Evolutionary conservation across 345 rosid species (phyloP), one percentile per base, ranked within the genome.

Genomic region (Moringa oleifera): DNA sequence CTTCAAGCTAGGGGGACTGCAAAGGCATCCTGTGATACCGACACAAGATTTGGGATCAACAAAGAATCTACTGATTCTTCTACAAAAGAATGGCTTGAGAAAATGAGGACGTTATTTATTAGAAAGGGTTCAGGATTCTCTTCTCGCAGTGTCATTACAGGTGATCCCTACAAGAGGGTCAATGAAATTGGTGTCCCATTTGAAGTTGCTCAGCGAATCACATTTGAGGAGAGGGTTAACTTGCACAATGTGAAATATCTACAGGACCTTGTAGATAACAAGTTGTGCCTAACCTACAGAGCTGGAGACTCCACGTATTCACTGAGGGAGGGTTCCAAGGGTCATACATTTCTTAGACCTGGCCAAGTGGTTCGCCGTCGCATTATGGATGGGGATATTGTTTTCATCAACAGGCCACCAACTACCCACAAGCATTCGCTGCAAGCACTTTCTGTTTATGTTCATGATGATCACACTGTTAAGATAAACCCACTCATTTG

Each of bases 101-200:
- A 94, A 65, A 94, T 94, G 87, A 74, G 78, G 56, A 94, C 90
- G 0, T 70, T 94, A 51, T 94, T 94, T 73, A 90, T 94, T 1
- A 85, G 87, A 36, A 94, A 94, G 75, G 96, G 99, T 24, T 90
- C 90, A 31, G 99, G 99, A 45, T 94, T 90, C 54, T 90, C 97
- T 56, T 94, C 99, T 10, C 91, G 99, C n/a, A 85, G 88, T 71
- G 97, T 94, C 69, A 88, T 94, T 59, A 88, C 99, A 19, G 99
- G 99, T 33, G 99, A 94, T 73, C 79, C 92, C 13, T 94, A 81
- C 68, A 85, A 80, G 59, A 69, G 49, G 33, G 99, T 94, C 13
- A 85, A 83, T 64, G 89, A 90, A 66, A 87, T 94, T 68, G 99
- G 99, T 0, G 74, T 94, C 23, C 99, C 99, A 13, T 68, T 57